A percentile compares a stretch with the other conserved stretches of the same genome.
Conservation (phyloP, 306 rosid genomes). For the Comarum palustre region DNA sequence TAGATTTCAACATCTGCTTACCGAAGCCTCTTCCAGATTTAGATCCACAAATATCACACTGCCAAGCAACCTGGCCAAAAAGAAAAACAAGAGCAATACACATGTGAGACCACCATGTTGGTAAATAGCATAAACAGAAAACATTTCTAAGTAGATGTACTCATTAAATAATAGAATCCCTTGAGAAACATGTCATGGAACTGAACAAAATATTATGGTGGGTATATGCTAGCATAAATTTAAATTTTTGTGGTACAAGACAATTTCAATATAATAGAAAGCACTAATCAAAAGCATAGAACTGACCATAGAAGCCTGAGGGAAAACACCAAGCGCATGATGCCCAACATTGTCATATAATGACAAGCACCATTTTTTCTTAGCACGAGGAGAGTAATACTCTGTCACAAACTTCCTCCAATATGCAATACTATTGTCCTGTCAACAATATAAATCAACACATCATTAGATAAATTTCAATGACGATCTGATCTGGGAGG, state of each 20-base stretch:
- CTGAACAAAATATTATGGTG: background rate
- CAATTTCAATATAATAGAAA: background rate
- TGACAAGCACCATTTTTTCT: conserved; percentile 94
- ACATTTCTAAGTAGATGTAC: background rate
- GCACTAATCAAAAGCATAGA: conserved; percentile 5
- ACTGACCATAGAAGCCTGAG: conserved; percentile 87
- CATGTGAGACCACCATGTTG: conserved; percentile 11
- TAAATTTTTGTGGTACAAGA: background rate
- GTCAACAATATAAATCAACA: conserved; percentile 25
- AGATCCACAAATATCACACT: conserved; percentile 83
- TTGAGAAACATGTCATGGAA: conserved; percentile 9
- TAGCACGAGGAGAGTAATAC: conserved; percentile 93
- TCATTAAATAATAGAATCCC: background rate
- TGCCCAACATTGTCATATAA: conserved; percentile 81
- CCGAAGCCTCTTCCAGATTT: conserved; percentile 99
- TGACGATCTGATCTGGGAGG: background rate
- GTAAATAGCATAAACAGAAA: background rate
- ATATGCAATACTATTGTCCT: conserved; percentile 93
- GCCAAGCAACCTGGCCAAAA: conserved; percentile 85
- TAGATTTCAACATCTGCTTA: conserved; percentile 30
- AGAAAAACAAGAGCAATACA: background rate
- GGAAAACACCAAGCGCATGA: conserved; percentile 89
- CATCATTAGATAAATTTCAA: background rate
- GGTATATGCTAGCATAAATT: background rate
- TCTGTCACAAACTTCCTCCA: conserved; percentile 98